These are phyloP conservation scores for Gossypium mustelinum DNA, from an alignment of 345 rosid species.

Conservation along the genomic window DNA sequence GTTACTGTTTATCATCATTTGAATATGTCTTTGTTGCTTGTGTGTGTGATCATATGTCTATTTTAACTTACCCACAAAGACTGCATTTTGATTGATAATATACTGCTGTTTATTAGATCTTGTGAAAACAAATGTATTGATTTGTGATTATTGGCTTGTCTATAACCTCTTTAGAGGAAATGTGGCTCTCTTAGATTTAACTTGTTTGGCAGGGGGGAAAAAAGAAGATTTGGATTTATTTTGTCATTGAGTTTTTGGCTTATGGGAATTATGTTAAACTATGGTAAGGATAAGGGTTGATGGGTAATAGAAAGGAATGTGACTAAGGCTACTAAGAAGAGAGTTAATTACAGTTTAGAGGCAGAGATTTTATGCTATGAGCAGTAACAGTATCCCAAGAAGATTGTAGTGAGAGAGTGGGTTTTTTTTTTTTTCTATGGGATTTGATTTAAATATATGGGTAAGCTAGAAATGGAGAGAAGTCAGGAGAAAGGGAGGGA, in stretches of 20 bases:
- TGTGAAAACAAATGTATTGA: neutral
- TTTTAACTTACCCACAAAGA: neutral
- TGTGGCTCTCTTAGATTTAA: neutral
- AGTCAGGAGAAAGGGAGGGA: neutral
- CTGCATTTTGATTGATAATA: neutral
- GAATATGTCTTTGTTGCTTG: neutral
- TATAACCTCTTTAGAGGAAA: neutral
- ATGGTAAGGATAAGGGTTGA: neutral
- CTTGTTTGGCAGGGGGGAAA: neutral
- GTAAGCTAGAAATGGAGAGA: neutral
- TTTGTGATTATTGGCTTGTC: neutral
- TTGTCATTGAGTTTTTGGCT: neutral
- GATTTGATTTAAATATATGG: neutral
- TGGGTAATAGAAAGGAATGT: neutral
- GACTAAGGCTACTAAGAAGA: neutral
- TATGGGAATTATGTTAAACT: neutral
- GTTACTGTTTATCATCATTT: neutral
- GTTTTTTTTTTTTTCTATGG: neutral
- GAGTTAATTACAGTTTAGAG: neutral
- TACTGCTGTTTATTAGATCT: neutral
- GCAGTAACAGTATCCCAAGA: neutral
- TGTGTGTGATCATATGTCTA: neutral
- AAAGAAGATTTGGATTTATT: neutral
- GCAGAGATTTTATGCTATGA: neutral
- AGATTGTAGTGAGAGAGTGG: neutral